Base-by-base conservation (phyloP, 108 stramenopile genomes). In the Pseudonitzschia pungens region DNA sequence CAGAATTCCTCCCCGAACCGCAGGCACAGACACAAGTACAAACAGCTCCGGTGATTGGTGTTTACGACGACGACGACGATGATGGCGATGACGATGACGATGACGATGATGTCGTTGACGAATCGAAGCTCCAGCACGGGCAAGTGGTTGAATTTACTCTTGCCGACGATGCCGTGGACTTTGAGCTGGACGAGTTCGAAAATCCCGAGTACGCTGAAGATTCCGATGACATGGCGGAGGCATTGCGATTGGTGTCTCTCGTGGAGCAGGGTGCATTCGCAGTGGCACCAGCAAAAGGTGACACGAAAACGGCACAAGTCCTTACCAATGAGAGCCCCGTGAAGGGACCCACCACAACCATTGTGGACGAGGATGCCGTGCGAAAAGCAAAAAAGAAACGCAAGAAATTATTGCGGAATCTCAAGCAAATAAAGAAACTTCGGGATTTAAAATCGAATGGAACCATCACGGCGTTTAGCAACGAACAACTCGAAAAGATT, bases 401-500 rank as follows among this genome's bases (percentile, higher is more conserved):
- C 51, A 87, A 84, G 51, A 87, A 84, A 65, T 52, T 87, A 5
- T 53, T 87, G 48, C 80, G 80, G 51, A 80, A 87, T 75, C 78
- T 87, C 24, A 84, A 84, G 48, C 78, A 76, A 27, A 83, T 87
- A 43, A 28, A 76, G 27, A 82, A 80, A 52, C 63, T 87, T 27
- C 80, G 74, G 55, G 81, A 84, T 18, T 68, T 77, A 65, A 68
- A 80, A 75, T 53, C 67, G 11, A 48, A 57, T 22, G 85, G 85
- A 20, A 75, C 77, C 18, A 40, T 62, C 9, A 20, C 32, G 7
- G 29, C 32, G 4, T 33, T 40, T 62, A 31, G 28, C 0, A 31
- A n/a, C 0, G 86, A 87, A 41, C 86, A 87, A 44, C 31, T 65
- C 29, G 73, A 71, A 26, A 87, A 87, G 52, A 58, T 87, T 24